Evolutionary conservation across 352 stramenopile genomes (phyloP).

Genomic region (Blastocystis sp.): DNA sequence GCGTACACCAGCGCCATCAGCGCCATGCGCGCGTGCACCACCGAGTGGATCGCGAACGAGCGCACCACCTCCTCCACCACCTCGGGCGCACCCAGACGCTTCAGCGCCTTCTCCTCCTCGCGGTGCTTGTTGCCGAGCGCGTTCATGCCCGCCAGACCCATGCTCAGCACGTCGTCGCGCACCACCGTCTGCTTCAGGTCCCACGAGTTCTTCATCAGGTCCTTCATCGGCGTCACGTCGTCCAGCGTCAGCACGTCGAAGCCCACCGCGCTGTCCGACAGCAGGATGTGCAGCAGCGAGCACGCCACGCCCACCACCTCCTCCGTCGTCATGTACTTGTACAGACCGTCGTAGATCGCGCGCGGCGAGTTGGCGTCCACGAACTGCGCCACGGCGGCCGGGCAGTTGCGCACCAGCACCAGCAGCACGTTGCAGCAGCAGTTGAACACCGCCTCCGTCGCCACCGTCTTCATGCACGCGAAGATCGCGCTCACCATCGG

Average conservation of each 20-base stretch:
- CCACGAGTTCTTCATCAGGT: slow-evolving; percentile 58
- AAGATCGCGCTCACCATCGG: slow-evolving; percentile 34
- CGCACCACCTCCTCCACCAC: slow-evolving; percentile 46
- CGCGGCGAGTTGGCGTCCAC: slow-evolving; percentile 59
- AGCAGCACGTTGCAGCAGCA: slow-evolving; percentile 7
- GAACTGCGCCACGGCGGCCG: slow-evolving; percentile 30
- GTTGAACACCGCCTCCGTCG: slow-evolving; percentile 26
- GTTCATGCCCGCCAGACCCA: slow-evolving; percentile 34
- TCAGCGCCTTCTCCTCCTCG: slow-evolving; percentile 49
- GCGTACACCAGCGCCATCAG: slow-evolving; percentile 16
- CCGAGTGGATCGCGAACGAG: slow-evolving; percentile 6
- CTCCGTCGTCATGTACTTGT: slow-evolving; percentile 55
- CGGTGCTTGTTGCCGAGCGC: slow-evolving; percentile 28
- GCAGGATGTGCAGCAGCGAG: slow-evolving; percentile 52
- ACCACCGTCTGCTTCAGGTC: slow-evolving; percentile 12
- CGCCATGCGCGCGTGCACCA: slow-evolving; percentile 2
- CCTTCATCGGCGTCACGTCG: slow-evolving; percentile 18
- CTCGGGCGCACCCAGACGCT: slow-evolving; percentile 29
- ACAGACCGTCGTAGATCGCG: slow-evolving; percentile 64
- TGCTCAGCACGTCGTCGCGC: slow-evolving; percentile 60
- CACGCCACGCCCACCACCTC: slow-evolving; percentile 41
- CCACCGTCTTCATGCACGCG: slow-evolving; percentile 48
- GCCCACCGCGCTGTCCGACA: slow-evolving; percentile 35
- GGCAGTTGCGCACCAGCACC: slow-evolving; percentile 51
- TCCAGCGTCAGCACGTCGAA: slow-evolving; percentile 40